These are phyloP conservation scores for Psophocarpus tetragonolobus DNA, from an alignment of 306 rosid species.

Conservation along the genomic window DNA sequence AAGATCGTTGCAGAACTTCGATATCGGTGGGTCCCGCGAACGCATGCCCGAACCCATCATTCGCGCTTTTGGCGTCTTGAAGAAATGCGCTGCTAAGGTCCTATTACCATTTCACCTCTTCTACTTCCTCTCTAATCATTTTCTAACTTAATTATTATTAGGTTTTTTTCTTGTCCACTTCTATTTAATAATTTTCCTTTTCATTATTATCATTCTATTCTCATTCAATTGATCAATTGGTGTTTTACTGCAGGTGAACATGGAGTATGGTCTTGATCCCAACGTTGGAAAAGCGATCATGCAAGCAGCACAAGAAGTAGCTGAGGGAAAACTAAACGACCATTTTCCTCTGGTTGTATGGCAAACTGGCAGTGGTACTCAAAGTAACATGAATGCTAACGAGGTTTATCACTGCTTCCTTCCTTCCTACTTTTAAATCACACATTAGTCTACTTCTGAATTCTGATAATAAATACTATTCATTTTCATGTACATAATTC, in stretches of 20 bases:
- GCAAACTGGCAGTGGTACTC: slow-evolving; percentile 99
- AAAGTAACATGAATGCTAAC: slow-evolving; percentile 98
- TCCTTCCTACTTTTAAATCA: background rate
- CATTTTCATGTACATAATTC: background rate
- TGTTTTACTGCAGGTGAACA: slow-evolving; percentile 63
- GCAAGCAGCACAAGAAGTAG: slow-evolving; percentile 96
- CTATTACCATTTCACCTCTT: background rate
- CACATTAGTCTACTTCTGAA: background rate
- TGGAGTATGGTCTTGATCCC: slow-evolving; percentile 92
- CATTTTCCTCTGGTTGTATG: slow-evolving; percentile 97
- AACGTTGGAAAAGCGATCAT: slow-evolving; percentile 82
- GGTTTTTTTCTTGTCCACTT: background rate
- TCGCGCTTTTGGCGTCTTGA: slow-evolving; percentile 90
- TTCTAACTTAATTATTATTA: background rate
- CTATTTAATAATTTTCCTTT: background rate
- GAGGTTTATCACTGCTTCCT: slow-evolving; percentile 56
- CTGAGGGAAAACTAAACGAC: slow-evolving; percentile 91
- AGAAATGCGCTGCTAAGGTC: slow-evolving; percentile 94
- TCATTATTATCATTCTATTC: background rate
- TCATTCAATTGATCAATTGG: background rate
- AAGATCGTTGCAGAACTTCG: slow-evolving; percentile 90
- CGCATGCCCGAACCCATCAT: slow-evolving; percentile 97
- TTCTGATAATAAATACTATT: background rate
- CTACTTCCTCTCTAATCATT: background rate
- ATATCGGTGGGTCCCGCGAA: slow-evolving; percentile 94